Base-by-base conservation (phyloP, 805 yeast species). In the Kockiozyma suomiensis region DNA sequence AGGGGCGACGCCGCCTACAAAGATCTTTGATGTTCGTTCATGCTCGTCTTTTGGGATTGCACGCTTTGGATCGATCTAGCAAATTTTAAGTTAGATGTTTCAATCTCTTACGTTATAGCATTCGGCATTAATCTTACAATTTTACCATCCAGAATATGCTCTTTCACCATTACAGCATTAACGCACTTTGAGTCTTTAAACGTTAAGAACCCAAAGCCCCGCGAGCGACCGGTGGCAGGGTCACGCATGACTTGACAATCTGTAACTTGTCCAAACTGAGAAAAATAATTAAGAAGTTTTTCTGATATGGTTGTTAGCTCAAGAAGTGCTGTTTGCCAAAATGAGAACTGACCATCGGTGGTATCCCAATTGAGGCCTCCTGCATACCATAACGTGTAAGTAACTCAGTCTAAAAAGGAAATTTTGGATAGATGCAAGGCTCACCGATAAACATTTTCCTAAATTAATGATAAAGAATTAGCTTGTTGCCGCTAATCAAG, bases 321-420 rank as follows among this genome's bases (percentile, higher is more conserved):
- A 50, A 21, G 23, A 8, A 32, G n/a, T n/a, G n/a, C n/a, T n/a
- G n/a, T n/a, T n/a, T 19, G 23, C 4, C 15, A 28, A 15, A 41
- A 23, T 4, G 28, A 5, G 5, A 1, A 19, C 59, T 6, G 56
- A 65, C 68, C 69, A 71, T 93, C 98, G 13, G 92, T 86, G 15
- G 99, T 93, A 72, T 93, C 97, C 98, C 98, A 93, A 71, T 93
- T 94, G 69, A 93, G 83, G 52, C 99, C 99, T 65, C 99, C 99
- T 74, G 90, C 84, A 70, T 26, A 65, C 83, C 72, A 73, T 84
- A 82, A 74, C n/a, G 72, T 21, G 76, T 76, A 13, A 70, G 23
- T 66, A 64, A 19, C 53, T 56, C 30, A 46, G 56, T 7, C 28
- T 28, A 26, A 12, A 46, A 3, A 12, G 6, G 4, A 21, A 5